Conservation (phyloP, 768 basidiomycete species). For the Leccinum uliginosum region DNA sequence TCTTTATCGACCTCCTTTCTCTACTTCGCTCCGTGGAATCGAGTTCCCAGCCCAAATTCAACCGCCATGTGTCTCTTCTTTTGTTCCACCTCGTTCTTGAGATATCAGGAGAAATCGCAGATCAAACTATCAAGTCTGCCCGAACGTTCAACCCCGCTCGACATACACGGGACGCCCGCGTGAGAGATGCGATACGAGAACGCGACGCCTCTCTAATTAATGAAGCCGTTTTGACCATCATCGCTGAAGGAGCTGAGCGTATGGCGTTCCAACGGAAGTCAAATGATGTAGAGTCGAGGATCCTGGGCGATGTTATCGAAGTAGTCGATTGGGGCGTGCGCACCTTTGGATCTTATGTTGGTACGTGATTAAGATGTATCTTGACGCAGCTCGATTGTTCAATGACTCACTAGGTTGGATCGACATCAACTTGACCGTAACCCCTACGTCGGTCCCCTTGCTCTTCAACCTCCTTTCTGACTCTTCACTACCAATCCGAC, state of each 20-base stretch:
- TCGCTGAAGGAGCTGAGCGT: conserved; percentile 64
- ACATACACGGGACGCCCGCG: conserved; percentile 74
- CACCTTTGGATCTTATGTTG: conserved; percentile 90
- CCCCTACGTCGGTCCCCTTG: conserved; percentile 80
- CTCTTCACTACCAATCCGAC: conserved; percentile 69
- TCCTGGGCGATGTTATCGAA: conserved; percentile 61
- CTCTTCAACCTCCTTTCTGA: conserved; percentile 82
- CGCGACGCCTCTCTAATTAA: conserved; percentile 85
- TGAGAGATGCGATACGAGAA: conserved; percentile 87
- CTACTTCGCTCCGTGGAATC: conserved; percentile 64
- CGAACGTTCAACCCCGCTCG: conserved; percentile 65
- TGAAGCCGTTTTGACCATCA: conserved; percentile 78
- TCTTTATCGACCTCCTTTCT: conserved; percentile 75
- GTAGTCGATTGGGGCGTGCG: conserved; percentile 89
- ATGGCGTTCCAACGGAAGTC: conserved; percentile 51
- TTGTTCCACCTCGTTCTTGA: conserved; percentile 91
- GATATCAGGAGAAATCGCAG: conserved; percentile 96
- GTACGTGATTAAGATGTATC: conserved; percentile 46
- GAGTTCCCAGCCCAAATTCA: conserved; percentile 56
- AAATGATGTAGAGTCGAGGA: conserved; percentile 39
- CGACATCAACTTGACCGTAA: conserved; percentile 94
- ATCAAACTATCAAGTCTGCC: conserved; percentile 88
- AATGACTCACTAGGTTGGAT: conserved; percentile 75
- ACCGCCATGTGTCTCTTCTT: conserved; percentile 80
- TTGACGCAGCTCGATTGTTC: background rate